These are phyloP conservation scores for Conoideocrella luteorostrata DNA, from an alignment of 2,329 filamentous ascomycete genomes.

Conservation along the genomic window DNA sequence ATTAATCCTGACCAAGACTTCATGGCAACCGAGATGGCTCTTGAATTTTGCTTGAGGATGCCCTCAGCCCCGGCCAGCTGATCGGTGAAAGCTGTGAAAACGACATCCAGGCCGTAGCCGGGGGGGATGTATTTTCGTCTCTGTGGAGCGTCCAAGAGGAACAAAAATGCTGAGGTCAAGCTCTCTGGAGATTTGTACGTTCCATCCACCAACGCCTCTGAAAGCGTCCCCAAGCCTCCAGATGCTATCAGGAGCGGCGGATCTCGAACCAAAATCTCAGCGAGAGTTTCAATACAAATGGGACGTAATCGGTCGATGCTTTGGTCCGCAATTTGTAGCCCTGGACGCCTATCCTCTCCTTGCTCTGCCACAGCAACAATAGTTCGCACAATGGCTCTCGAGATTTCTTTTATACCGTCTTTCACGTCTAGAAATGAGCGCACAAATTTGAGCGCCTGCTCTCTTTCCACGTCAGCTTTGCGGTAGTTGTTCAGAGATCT, in stretches of 20 bases:
- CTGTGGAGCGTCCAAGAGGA: constrained; percentile 78
- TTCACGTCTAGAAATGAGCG: constrained; percentile 94
- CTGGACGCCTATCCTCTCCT: constrained; percentile 76
- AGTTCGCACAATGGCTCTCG: constrained; percentile 78
- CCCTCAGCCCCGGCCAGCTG: constrained; percentile 55
- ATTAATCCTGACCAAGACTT: constrained; percentile 93
- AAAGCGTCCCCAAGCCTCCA: constrained; percentile 78
- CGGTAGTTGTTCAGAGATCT: constrained; percentile 88
- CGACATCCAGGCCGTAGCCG: constrained; percentile 80
- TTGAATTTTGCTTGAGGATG: constrained; percentile 76
- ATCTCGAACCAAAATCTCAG: constrained; percentile 84
- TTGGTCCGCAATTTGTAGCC: constrained; percentile 61
- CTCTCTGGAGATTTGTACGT: constrained; percentile 90
- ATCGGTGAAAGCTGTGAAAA: constrained; percentile 92
- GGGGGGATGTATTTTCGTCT: constrained; percentile 77
- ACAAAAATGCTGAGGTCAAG: constrained; percentile 78
- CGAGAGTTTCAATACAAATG: constrained; percentile 87
- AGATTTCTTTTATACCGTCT: constrained; percentile 81
- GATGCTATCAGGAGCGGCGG: constrained; percentile 74
- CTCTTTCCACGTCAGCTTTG: constrained; percentile 93
- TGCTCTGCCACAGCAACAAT: constrained; percentile 89
- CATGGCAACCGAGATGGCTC: constrained; percentile 84
- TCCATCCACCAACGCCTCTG: constrained; percentile 86
- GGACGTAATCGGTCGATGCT: constrained; percentile 77
- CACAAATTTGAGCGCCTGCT: constrained; percentile 95